Base-by-base conservation (phyloP, 176 grass and related monocot genomes). In the Dendrocalamus sinicus region DNA sequence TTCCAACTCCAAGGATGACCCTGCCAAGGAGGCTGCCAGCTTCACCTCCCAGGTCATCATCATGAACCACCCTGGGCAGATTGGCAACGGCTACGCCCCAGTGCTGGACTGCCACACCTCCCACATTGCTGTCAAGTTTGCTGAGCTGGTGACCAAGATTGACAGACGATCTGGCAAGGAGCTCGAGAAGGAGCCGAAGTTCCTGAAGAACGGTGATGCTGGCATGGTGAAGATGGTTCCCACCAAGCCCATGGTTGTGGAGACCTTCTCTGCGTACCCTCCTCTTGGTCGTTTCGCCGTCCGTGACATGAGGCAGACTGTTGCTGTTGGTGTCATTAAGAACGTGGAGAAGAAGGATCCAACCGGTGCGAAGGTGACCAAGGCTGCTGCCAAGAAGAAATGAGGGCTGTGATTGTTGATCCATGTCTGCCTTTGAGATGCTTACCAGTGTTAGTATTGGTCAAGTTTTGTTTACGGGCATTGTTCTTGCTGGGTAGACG, bases 51-150 rank as follows among this genome's bases (percentile, higher is more conserved):
- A 94, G 88, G 94, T 97, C 64, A 94, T 97, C 77, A 97, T 97
- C 88, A 97, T 97, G 92, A 94, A 97, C 84, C 95, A 97, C 86
- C 95, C 95, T 79, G 95, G 95, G 0, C 95, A 94, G 86, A 97
- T 97, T 0, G 92, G 95, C 69, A 97, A 97, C 3, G 95, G 91
- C 17, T 97, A 97, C 7, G 91, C 95, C 20, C 95, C 95, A 13
- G 95, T 97, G 64, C 79, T 97, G 0, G 91, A 97, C 75, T 97
- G 92, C 83, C 95, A 95, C 92, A 97, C 95, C 37, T 97, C 92
- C 19, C 92, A 97, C 87, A 97, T 95, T 48, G 95, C 92, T 4
- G 92, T 97, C 7, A 97, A 97, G 92, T 97, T 97, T 35, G 82
- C 91, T 64, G 92, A 93, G 76, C 86, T 97, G 4, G 22, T 85